These are phyloP conservation scores for Yamadazyma laniorum DNA, from an alignment of 805 yeast species.

Conservation along the genomic window DNA sequence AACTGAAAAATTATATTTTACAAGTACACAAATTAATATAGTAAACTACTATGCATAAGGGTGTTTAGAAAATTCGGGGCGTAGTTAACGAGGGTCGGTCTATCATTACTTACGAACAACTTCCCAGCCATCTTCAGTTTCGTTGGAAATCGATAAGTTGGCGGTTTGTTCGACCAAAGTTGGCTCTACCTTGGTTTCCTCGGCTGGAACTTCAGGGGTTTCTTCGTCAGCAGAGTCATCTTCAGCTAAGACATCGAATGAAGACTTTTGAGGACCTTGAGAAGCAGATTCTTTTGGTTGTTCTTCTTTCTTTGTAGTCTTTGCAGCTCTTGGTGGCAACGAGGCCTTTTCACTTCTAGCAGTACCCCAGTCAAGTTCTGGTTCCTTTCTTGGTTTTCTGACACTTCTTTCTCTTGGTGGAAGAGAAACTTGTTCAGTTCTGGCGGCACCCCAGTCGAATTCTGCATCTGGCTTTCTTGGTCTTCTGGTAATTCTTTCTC, in stretches of 20 bases:
- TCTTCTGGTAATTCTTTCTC: slow-evolving; percentile 28
- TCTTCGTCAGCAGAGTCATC: slow-evolving; percentile 34
- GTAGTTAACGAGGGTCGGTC: not conserved
- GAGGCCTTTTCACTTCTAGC: slow-evolving; percentile 36
- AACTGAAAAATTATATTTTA: slow-evolving; percentile 6
- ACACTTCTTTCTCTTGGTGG: slow-evolving; percentile 20
- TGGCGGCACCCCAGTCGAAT: slow-evolving; percentile 51
- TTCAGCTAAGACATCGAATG: slow-evolving; percentile 31
- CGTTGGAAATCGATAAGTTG: slow-evolving; percentile 24
- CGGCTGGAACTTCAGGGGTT: slow-evolving; percentile 13
- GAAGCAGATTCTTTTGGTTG: slow-evolving; percentile 19
- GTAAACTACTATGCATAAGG: not conserved
- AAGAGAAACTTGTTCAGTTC: slow-evolving; percentile 24
- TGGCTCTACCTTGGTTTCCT: slow-evolving; percentile 12
- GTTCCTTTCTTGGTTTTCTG: slow-evolving; percentile 34
- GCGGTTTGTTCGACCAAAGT: slow-evolving; percentile 26
- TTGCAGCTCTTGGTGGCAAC: slow-evolving; percentile 24
- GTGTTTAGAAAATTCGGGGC: not conserved
- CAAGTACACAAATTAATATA: slow-evolving; percentile 2
- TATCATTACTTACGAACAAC: slow-evolving; percentile 24
- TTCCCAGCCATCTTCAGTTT: slow-evolving; percentile 35
- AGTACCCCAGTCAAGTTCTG: slow-evolving; percentile 43
- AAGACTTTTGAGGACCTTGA: slow-evolving; percentile 34
- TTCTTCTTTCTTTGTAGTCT: slow-evolving; percentile 19
- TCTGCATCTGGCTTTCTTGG: slow-evolving; percentile 28